Evolutionary conservation across 2,329 filamentous ascomycete genomes (phyloP).

Genomic region (Colletotrichum simmondsii): DNA sequence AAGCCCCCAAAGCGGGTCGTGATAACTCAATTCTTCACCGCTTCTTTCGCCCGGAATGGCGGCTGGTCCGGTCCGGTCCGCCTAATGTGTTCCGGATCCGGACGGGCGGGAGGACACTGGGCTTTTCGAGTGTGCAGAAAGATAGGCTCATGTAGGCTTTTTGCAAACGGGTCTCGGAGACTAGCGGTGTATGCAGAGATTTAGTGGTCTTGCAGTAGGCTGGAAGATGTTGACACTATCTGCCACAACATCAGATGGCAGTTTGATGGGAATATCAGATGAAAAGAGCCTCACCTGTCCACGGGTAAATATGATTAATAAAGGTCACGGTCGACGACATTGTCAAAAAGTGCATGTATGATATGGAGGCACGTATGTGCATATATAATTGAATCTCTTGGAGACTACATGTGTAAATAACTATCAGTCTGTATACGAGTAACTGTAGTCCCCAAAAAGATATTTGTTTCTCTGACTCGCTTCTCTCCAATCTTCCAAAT

Average conservation of each 20-base stretch:
- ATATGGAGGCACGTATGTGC: background rate
- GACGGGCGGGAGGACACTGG: background rate
- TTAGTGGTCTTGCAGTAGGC: background rate
- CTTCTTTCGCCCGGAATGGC: conserved; percentile 20
- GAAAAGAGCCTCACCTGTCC: background rate
- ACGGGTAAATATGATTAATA: background rate
- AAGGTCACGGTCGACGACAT: background rate
- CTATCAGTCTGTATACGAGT: conserved; percentile 11
- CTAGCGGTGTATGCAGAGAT: conserved; percentile 6
- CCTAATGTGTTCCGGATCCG: conserved; percentile 1
- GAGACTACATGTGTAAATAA: conserved; percentile 9
- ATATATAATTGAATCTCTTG: background rate
- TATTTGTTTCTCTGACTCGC: background rate
- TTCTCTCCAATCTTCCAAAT: background rate
- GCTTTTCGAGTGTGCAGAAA: background rate
- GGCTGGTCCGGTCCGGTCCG: conserved; percentile 24
- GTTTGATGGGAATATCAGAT: background rate
- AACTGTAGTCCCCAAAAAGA: conserved; percentile 8
- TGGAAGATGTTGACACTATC: background rate
- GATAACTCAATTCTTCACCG: conserved; percentile 16
- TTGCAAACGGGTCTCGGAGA: background rate
- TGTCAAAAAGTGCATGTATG: background rate
- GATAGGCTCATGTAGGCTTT: background rate
- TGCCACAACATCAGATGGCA: background rate
- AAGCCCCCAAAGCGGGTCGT: background rate